Conservation (phyloP, 345 rosid genomes). For the Capsella bursapastoris region DNA sequence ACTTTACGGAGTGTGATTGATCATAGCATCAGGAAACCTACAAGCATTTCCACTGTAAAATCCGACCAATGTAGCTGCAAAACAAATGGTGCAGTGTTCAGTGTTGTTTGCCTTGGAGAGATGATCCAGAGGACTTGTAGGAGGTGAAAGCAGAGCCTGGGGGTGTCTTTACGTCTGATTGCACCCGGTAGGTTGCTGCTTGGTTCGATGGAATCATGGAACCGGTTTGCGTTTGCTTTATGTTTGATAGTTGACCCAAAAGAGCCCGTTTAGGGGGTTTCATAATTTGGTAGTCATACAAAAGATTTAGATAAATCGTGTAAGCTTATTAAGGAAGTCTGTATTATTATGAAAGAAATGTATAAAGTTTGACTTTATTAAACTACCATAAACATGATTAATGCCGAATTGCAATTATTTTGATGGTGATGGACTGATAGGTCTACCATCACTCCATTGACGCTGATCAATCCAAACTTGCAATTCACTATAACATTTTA, state of each 20-base stretch:
- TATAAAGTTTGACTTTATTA: conserved; percentile 16
- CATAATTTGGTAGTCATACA: conserved; percentile 1
- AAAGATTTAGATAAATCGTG: not conserved
- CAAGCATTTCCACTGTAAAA: not conserved
- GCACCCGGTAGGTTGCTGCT: conserved; percentile 14
- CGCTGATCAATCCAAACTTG: conserved; percentile 17
- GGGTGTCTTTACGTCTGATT: not conserved
- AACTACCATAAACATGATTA: conserved; percentile 19
- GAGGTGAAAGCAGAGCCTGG: conserved; percentile 22
- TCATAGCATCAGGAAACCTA: conserved; percentile 13
- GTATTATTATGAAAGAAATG: not conserved
- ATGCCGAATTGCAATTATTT: conserved; percentile 36
- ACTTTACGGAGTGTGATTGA: conserved; percentile 72
- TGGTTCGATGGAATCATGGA: conserved; percentile 1
- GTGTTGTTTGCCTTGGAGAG: conserved; percentile 2
- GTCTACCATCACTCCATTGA: conserved; percentile 36
- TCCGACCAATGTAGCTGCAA: not conserved
- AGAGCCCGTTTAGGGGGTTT: not conserved
- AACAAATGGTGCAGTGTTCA: conserved; percentile 14
- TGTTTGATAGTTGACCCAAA: conserved; percentile 14
- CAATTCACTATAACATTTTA: not conserved
- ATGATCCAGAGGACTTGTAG: conserved; percentile 18
- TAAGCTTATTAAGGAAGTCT: not conserved
- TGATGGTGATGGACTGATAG: conserved; percentile 32
- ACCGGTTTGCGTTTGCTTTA: conserved; percentile 30